Evolutionary conservation across 192 early-diverging fungal genomes (phyloP).

Genomic region (Spinellus fusiger): DNA sequence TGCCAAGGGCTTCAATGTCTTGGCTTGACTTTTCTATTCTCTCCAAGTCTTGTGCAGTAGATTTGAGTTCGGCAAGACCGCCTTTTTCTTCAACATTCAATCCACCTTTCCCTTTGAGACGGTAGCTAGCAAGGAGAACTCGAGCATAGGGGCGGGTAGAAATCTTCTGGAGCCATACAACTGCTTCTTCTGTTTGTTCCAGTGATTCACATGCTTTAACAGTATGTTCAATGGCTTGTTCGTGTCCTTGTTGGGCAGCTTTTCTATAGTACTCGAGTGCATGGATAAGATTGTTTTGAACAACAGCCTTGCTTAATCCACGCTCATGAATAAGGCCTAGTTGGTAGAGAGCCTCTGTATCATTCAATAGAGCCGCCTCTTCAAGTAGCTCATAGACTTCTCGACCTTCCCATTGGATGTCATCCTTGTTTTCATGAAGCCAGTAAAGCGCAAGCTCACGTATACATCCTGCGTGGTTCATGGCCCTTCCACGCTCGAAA

Average conservation of each 20-base stretch:
- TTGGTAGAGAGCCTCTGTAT: background rate
- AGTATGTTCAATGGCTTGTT: constrained; percentile 3
- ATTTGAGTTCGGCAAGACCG: background rate
- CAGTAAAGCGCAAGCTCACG: constrained; percentile 13
- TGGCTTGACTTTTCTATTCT: background rate
- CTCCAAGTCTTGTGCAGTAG: background rate
- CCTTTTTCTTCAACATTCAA: background rate
- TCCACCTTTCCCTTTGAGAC: constrained; percentile 10
- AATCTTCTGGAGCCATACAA: constrained; percentile 9
- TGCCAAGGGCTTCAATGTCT: constrained; percentile 1
- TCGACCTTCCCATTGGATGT: background rate
- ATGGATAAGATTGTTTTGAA: too few relatives aligned
- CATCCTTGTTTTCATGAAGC: constrained; percentile 7
- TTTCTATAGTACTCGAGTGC: background rate
- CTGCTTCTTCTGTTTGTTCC: background rate
- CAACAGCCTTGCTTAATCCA: background rate
- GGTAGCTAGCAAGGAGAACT: constrained; percentile 3
- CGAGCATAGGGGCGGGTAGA: background rate
- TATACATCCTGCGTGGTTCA: constrained; percentile 13
- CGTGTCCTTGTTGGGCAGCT: constrained; percentile 18
- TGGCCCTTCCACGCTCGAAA: constrained; percentile 11
- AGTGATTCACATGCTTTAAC: background rate
- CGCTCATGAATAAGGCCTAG: background rate
- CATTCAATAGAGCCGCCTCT: constrained; percentile 5
- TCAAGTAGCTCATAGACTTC: constrained; percentile 15